Base-by-base conservation (phyloP, 139 green algal genomes). In the Eudorina sp. region DNA sequence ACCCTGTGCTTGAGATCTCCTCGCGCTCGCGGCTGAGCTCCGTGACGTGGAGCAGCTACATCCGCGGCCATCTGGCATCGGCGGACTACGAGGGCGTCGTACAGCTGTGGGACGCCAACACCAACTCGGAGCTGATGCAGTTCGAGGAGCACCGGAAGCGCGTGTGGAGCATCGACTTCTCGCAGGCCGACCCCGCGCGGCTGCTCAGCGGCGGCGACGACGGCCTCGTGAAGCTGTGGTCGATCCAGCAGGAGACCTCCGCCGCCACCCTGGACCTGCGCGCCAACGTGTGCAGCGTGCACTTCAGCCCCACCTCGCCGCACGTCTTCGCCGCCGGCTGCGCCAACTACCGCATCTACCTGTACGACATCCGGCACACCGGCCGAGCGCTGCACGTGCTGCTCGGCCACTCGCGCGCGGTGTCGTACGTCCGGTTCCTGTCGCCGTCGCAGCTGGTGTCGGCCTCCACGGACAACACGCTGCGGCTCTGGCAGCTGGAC, bases 341-440 rank as follows among this genome's bases (percentile, higher is more conserved):
- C 8, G 96, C 97, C 11, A 95, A 98, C 92, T 83, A 83, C 86
- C 40, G 53, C 36, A 36, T 72, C 36, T 73, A 53, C 34, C 68
- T 88, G 78, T 94, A 91, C 51, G 92, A 95, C 75, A 87, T 95
- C 13, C 83, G 92, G 18, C 43, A 90, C 84, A 53, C 64, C 31
- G 25, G 31, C 2, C 40, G 58, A 6, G 36, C 88, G 70, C 40
- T 90, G 21, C 29, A 70, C 29, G 68, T 64, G 16, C 25, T 91
- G 3, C 77, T 85, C 29, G 89, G 90, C 53, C 92, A 95, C 82
- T 19, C 51, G 1, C 90, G 91, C 88, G 95, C 97, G 0, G 97
- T 99, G 46, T 97, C 96, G n/a, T 99, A 99, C 86, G 97, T 99
- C 53, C 95, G 96, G 53, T 99, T 95, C 83, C 73, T 96, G 29